These are phyloP conservation scores for Monilinia vaccinii-corymbosi DNA, from an alignment of 2,329 filamentous ascomycete species.

Conservation along the genomic window DNA sequence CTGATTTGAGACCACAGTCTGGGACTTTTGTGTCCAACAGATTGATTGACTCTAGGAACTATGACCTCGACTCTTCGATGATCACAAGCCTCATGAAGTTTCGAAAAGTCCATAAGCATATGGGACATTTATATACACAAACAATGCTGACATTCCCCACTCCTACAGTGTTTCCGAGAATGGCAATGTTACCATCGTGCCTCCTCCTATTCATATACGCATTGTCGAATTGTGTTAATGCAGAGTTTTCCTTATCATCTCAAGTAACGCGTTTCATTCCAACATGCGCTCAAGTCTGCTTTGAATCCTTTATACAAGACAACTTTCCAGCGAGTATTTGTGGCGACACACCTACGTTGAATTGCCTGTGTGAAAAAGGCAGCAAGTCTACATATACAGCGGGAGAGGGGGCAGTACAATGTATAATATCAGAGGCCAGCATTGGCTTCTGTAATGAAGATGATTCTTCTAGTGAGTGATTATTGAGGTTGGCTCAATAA, in stretches of 20 bases:
- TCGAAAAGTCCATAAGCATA: background rate
- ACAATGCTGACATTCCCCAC: conserved; percentile 17
- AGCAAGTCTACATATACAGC: conserved; percentile 56
- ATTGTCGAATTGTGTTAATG: conserved; percentile 17
- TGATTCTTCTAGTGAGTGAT: conserved; percentile 26
- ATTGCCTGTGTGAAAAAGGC: conserved; percentile 53
- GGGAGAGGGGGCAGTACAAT: conserved; percentile 63
- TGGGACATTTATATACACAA: conserved; percentile 6
- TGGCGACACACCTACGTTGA: conserved; percentile 41
- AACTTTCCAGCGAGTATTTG: conserved; percentile 47
- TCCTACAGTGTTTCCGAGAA: conserved; percentile 22
- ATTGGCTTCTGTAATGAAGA: conserved; percentile 42
- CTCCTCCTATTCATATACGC: conserved; percentile 25
- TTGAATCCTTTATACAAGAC: conserved; percentile 51
- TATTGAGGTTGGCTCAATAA: background rate
- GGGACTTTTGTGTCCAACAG: background rate
- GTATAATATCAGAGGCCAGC: conserved; percentile 46
- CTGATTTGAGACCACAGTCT: conserved; percentile 1
- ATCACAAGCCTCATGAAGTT: background rate
- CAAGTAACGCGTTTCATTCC: conserved; percentile 28
- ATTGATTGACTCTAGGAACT: conserved; percentile 1
- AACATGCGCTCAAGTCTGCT: conserved; percentile 49
- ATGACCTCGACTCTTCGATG: conserved; percentile 6
- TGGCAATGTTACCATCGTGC: conserved; percentile 27
- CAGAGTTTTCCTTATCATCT: conserved; percentile 18